These are phyloP conservation scores for Leccinum longicurvipes DNA, from an alignment of 768 basidiomycete genomes.

Conservation along the genomic window DNA sequence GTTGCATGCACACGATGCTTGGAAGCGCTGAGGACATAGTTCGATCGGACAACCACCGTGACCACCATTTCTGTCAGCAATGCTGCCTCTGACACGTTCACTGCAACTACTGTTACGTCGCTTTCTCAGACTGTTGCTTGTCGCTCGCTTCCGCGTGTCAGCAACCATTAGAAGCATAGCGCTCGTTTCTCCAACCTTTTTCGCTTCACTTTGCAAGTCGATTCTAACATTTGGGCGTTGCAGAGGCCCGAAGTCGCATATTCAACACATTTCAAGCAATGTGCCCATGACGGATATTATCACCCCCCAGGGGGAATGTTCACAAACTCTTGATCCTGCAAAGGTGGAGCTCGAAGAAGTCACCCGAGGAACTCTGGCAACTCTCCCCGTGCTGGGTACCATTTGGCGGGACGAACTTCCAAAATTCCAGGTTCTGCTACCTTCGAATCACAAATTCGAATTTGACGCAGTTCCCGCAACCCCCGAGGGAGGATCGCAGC, in stretches of 20 bases:
- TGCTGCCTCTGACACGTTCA: not conserved
- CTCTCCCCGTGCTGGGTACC: not conserved
- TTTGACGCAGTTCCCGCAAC: not conserved
- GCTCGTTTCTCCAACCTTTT: not conserved
- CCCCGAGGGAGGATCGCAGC: constrained; percentile 10
- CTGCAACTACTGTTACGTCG: not conserved
- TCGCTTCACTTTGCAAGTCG: constrained; percentile 3
- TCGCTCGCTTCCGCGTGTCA: not conserved
- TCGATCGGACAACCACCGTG: not conserved
- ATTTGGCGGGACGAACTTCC: not conserved
- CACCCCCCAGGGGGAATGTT: not conserved
- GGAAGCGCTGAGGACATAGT: not conserved
- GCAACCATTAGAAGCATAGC: not conserved
- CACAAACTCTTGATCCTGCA: not conserved
- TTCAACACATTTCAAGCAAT: not conserved
- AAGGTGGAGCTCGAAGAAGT: not conserved
- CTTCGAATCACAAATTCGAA: not conserved
- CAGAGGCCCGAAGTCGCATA: not conserved
- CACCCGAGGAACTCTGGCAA: constrained; percentile 5
- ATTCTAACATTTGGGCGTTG: not conserved
- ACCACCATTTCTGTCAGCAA: not conserved
- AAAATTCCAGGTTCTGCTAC: not conserved
- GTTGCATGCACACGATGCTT: not conserved
- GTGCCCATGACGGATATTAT: not conserved
- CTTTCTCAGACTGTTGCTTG: constrained; percentile 1